Percentiles rank a stretch among this genome's conserved stretches.
phyloP scores from a whole-genome alignment of 306 rosid genomes.

The Dicorynia guianensis region DNA sequence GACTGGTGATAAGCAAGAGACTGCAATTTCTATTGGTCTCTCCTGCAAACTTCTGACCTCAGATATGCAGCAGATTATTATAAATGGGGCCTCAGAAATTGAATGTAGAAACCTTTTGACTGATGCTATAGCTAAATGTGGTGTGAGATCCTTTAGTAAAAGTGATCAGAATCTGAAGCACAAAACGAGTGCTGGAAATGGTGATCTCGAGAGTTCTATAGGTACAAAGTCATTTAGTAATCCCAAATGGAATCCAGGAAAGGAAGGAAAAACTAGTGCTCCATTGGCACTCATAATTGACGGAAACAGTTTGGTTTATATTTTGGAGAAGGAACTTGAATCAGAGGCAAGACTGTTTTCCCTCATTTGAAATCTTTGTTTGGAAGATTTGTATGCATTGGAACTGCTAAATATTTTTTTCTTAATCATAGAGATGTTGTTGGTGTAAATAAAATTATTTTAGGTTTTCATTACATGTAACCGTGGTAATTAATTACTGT shows the following conservation, averaged over 20 bases:
- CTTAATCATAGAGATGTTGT: conserved; percentile 31
- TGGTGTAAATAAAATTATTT: conserved; percentile 26
- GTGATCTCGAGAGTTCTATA: conserved; percentile 48
- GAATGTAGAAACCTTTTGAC: conserved; percentile 80
- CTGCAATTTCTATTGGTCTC: conserved; percentile 92
- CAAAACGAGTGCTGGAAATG: conserved; percentile 49
- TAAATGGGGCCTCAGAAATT: conserved; percentile 78
- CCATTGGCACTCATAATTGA: conserved; percentile 91
- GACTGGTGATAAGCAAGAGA: conserved; percentile 99
- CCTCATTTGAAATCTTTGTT: conserved; percentile 1
- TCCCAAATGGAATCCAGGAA: conserved; percentile 57
- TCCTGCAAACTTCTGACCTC: conserved; percentile 87
- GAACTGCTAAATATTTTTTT: conserved; percentile 24
- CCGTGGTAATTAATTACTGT: conserved; percentile 33
- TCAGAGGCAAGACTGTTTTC: conserved; percentile 71
- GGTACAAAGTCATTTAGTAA: conserved; percentile 49
- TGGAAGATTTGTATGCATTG: conserved; percentile 18
- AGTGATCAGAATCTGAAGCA: conserved; percentile 43
- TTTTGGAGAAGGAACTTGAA: conserved; percentile 86
- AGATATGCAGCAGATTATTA: conserved; percentile 79
- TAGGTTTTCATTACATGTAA: conserved; percentile 25
- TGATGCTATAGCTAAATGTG: conserved; percentile 70
- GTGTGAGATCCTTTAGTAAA: conserved; percentile 53
- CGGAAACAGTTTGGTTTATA: conserved; percentile 95
- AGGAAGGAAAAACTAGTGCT: conserved; percentile 58